These are phyloP conservation scores for Mycena olivaceomarginata DNA, from an alignment of 768 basidiomycete species.

Conservation along the genomic window DNA sequence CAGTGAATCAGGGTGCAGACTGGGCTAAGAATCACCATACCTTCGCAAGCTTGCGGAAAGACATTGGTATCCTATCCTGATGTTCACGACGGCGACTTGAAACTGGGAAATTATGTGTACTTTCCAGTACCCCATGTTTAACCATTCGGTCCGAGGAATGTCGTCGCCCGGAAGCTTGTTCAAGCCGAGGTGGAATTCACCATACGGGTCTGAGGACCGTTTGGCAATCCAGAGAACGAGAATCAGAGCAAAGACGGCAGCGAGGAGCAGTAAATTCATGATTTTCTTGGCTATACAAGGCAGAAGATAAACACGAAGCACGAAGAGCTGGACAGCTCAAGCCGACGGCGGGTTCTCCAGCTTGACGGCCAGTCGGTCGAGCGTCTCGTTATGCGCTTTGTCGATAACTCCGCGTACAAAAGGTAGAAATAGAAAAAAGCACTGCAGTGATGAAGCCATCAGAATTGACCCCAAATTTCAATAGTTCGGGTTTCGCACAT, in stretches of 20 bases:
- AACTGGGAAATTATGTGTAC: conserved; percentile 51
- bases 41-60: conserved; percentile 79
- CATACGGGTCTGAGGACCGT: conserved; percentile 69
- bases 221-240: conserved; percentile 26
- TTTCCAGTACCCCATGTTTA: conserved; percentile 85
- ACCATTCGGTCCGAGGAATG: conserved; percentile 74
- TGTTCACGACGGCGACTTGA: conserved; percentile 11
- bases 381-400: conserved; percentile 50
- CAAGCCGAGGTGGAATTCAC: conserved; percentile 73
- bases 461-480: background rate
- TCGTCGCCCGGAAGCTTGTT: conserved; percentile 62
- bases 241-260: conserved; percentile 12
- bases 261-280: conserved; percentile 24
- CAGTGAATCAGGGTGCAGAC: conserved; percentile 31
- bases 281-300: conserved; percentile 5
- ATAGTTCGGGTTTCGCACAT: conserved; percentile 50
- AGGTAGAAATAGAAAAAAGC: conserved; percentile 57
- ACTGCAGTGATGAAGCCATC: conserved; percentile 44
- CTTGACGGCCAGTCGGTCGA: conserved; percentile 51
- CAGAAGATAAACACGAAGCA: background rate
- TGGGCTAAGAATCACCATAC: conserved; percentile 51
- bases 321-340: background rate
- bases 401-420: conserved; percentile 56
- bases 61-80: conserved; percentile 61
- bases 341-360: conserved; percentile 40